Base-by-base conservation (phyloP, 306 rosid genomes). In the Senna tora region DNA sequence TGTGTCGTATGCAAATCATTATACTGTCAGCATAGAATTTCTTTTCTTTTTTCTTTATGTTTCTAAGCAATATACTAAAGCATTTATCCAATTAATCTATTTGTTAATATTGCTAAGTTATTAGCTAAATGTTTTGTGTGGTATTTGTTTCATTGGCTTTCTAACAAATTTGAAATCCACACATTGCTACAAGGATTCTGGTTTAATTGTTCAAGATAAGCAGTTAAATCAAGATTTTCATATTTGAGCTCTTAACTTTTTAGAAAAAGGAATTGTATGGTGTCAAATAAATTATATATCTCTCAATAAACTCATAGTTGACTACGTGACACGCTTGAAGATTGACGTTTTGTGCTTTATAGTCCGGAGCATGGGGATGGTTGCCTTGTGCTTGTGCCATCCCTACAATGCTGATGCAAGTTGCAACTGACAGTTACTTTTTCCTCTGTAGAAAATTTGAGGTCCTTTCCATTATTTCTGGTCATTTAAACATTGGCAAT, bases 401-500 rank as follows among this genome's bases (percentile, higher is more conserved):
- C 30, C 30, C 30, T 25, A 3, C 17, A 22, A 34, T 33, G 32
- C 15, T 0, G 11, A 38, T 39, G 50, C 30, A 51, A 71, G 11
- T 19, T 39, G 50, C 30, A 51, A 71, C 34, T 63, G 57, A 63
- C 42, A 17, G 42, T 50, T 8, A 62, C 66, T 61, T 52, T 51
- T 61, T 30, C 19, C 32, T 53, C 30, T 70, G 53, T 34, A 8
- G 32, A 43, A 62, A 20, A 72, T 65, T 69, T 28, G 50, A 72
- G 73, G 77, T 69, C 58, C 7, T 63, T 38, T 57, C 38, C 64
- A 21, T 11, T 7, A 11, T 11, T 5, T 21, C 59, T 54, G 38
- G 41, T 55, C 7, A 16, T 49, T 28, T 39, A 45, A 47, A 32
- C 49, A 46, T 53, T 62, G 52, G 71, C 50, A 61, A 93, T 93